Conservation (phyloP, 129 eudicot species). For the sunflower (Helianthus annuus) region DNA sequence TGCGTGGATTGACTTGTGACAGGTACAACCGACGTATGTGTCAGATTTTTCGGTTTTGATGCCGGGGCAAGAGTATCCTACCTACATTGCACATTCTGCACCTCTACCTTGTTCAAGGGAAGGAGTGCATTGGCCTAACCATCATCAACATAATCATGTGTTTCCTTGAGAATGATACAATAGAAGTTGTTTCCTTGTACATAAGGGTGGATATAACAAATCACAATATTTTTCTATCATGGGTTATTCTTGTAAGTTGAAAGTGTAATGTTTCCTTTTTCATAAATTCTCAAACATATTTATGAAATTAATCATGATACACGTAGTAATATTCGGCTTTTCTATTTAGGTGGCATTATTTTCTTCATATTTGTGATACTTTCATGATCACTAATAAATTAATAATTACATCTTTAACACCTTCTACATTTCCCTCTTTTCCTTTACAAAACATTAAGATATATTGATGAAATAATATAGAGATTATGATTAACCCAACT, state of each 20-base stretch:
- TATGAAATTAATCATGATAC: background rate
- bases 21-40: slow-evolving; percentile 54
- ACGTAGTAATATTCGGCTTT: background rate
- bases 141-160: slow-evolving; percentile 52
- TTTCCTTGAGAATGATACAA: slow-evolving; percentile 24
- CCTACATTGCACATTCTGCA: slow-evolving; percentile 80
- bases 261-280: slow-evolving; percentile 1
- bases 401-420: too few species aligned
- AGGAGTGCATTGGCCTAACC: slow-evolving; percentile 73
- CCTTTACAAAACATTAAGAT: too few species aligned
- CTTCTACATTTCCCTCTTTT: too few species aligned
- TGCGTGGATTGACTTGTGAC: slow-evolving; percentile 23
- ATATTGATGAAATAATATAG: too few species aligned
- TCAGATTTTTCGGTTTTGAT: slow-evolving; percentile 75
- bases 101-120: slow-evolving; percentile 85
- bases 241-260: background rate
- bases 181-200: slow-evolving; percentile 23
- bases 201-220: slow-evolving; percentile 20
- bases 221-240: slow-evolving; percentile 10
- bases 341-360: too few species aligned
- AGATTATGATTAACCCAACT: too few species aligned
- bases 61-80: slow-evolving; percentile 90
- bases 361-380: too few species aligned
- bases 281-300: background rate
- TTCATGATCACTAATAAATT: too few species aligned